phyloP scores from a whole-genome alignment of 768 basidiomycete species.

The Mycena olivaceomarginata region DNA sequence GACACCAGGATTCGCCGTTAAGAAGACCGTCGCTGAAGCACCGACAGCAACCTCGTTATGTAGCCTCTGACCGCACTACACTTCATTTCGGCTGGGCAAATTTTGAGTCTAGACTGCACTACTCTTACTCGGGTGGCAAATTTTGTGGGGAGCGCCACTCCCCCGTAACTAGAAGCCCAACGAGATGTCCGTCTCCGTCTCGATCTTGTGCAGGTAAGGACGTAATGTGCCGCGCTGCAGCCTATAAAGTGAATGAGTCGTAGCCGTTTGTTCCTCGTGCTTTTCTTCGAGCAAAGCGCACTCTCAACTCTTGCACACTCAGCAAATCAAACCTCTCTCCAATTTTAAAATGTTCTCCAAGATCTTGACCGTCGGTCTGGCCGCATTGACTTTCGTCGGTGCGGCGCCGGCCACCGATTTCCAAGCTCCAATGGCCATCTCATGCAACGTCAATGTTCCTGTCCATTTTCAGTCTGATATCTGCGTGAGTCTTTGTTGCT shows the following conservation, averaged over 20 bases:
- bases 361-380: neutral
- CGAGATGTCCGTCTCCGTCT: constrained; percentile 3
- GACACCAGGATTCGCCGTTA: no score
- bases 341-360: constrained; percentile 6
- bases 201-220: neutral
- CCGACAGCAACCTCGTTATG: neutral
- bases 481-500: constrained; percentile 4
- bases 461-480: neutral
- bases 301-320: neutral
- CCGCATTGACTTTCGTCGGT: neutral
- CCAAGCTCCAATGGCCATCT: neutral
- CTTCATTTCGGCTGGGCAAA: neutral
- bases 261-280: neutral
- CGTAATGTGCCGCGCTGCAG: neutral
- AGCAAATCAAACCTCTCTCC: neutral
- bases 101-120: no score
- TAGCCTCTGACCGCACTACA: constrained; percentile 6
- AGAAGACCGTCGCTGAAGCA: constrained; percentile 8
- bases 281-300: neutral
- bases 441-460: neutral
- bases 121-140: no score
- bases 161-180: constrained; percentile 2
- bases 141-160: constrained; percentile 7
- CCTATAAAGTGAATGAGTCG: neutral
- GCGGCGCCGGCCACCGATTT: neutral